Conservation (phyloP, 1,139 yeast species). For the Debaryomycetaceae sp. region DNA sequence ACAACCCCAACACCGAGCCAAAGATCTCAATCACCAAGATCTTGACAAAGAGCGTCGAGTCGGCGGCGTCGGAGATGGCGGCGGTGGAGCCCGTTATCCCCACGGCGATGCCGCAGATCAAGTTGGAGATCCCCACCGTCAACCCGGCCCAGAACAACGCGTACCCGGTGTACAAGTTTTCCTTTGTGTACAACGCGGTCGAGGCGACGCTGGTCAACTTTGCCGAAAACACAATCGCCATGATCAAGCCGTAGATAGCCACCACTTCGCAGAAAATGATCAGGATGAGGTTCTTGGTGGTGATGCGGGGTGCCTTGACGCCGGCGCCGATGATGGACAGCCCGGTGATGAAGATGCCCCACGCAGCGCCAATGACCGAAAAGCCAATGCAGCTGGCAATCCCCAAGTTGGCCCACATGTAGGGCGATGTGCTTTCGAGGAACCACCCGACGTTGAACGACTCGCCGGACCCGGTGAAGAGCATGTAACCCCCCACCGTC, state of each 20-base stretch:
- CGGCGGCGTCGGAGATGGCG: constrained; percentile 97
- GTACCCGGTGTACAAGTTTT: constrained; percentile 88
- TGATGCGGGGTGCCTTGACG: constrained; percentile 93
- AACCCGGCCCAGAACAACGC: constrained; percentile 98
- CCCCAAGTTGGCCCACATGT: constrained; percentile 95
- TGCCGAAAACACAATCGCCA: constrained; percentile 95
- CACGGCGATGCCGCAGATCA: constrained; percentile 95
- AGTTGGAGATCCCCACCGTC: constrained; percentile 89
- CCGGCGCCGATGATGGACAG: constrained; percentile 96
- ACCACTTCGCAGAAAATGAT: constrained; percentile 99
- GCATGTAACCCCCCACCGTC: constrained; percentile 57
- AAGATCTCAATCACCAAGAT: constrained; percentile 95
- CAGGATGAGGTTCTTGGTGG: constrained; percentile 93
- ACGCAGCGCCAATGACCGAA: constrained; percentile 96
- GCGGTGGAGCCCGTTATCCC: constrained; percentile 98
- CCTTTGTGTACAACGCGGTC: constrained; percentile 62
- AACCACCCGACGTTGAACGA: constrained; percentile 87
- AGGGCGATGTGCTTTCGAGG: constrained; percentile 82
- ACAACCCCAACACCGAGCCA: constrained; percentile 92
- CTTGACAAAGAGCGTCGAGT: constrained; percentile 89
- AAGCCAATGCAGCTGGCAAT: constrained; percentile 91
- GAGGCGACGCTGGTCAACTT: constrained; percentile 74
- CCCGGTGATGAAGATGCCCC: constrained; percentile 98
- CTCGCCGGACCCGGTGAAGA: constrained; percentile 91
- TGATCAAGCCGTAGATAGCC: constrained; percentile 95